Conservation (phyloP, 345 rosid genomes). For the Triadica sebifera region DNA sequence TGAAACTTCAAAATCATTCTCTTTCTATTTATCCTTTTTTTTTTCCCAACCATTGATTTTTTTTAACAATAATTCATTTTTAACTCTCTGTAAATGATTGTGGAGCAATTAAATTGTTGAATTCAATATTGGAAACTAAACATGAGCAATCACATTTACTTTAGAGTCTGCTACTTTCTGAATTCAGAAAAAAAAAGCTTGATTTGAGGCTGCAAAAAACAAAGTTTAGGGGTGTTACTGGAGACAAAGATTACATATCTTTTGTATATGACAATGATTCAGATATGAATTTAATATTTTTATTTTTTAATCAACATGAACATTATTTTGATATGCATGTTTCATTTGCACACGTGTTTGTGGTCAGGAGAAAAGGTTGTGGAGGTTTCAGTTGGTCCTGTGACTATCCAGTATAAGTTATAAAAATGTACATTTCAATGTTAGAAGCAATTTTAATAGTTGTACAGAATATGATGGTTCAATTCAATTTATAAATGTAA, state of each 20-base stretch:
- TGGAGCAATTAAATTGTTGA: no score
- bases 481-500: no score
- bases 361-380: background rate
- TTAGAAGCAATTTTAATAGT: background rate
- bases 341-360: background rate
- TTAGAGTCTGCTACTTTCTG: no score
- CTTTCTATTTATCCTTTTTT: no score
- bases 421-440: background rate
- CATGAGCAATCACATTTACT: no score
- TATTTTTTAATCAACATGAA: background rate
- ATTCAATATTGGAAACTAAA: no score
- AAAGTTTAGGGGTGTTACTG: background rate
- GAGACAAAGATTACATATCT: background rate
- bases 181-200: background rate
- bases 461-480: background rate
- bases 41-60: no score
- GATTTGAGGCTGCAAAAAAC: background rate
- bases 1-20: no score
- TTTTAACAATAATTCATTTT: no score
- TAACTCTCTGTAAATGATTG: no score
- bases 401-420: background rate
- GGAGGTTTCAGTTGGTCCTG: background rate
- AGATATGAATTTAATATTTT: background rate
- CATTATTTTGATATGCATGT: background rate
- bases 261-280: background rate